Evolutionary conservation across 2,329 filamentous ascomycete genomes (phyloP), one percentile per base, ranked within the genome.

Genomic region (Fusarium robinianum): DNA sequence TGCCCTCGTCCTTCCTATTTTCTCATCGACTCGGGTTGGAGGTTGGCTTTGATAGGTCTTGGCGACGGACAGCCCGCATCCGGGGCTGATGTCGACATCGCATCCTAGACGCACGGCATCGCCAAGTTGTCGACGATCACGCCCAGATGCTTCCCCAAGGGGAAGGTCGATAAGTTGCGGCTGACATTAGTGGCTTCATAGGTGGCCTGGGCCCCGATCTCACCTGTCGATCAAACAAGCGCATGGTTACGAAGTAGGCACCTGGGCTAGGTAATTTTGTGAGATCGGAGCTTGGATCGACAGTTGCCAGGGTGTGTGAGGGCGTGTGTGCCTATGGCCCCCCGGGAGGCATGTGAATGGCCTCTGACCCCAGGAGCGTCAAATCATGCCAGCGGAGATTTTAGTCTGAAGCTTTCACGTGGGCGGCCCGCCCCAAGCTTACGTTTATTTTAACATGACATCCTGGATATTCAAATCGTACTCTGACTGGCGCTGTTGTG

Each of bases 71-170:
- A n/a, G n/a, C n/a, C n/a, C n/a, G n/a, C n/a, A n/a, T n/a, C n/a
- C n/a, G 7, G 7, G 10, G n/a, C 11, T 23, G 12, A 55, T 55
- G 47, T 48, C 51, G 48, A 55, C 42, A 53, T 55, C 40, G 44
- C 7, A 55, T 11, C 47, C 51, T 10, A 10, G 49, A 5, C 4
- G 11, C 15, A 4, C 27, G 36, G 24, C 29, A 49, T 46, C 37
- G 37, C 37, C 49, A 47, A 52, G 36, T 27, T 31, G 36, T 18
- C 35, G 42, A 11, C 17, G 42, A 44, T 53, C 48, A 19, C 32
- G 26, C 30, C n/a, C 17, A 9, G 8, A 18, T 18, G 11, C 5
- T 23, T 52, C 51, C 49, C 38, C 30, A 53, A 49, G 25, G 22
- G 51, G 51, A 51, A 55, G 51, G 51, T 55, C 29, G 9, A 30